Evolutionary conservation across 2,329 filamentous ascomycete species (phyloP).

Genomic region (Trichophyton benhamiae): DNA sequence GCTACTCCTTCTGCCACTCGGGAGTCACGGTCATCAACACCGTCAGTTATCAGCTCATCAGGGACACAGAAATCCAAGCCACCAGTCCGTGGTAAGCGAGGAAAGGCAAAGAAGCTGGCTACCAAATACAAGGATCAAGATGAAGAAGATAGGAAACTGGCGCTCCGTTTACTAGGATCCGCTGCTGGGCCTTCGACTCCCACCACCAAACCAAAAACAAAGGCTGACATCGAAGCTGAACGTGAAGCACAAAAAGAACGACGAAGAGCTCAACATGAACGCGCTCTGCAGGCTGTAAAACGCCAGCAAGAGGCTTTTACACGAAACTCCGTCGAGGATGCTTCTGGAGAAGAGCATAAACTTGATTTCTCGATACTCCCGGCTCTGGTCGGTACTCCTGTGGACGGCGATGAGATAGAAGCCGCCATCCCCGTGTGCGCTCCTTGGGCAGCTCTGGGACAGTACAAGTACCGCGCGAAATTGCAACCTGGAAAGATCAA

Average conservation of each 20-base stretch:
- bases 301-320: slow-evolving; percentile 63
- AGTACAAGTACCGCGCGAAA: slow-evolving; percentile 89
- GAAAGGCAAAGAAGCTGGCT: slow-evolving; percentile 76
- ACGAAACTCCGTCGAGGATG: slow-evolving; percentile 35
- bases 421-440: slow-evolving; percentile 51
- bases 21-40: slow-evolving; percentile 14
- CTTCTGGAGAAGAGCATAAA: slow-evolving; percentile 44
- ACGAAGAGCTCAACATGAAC: slow-evolving; percentile 65
- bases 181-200: slow-evolving; percentile 34
- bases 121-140: slow-evolving; percentile 89
- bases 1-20: slow-evolving; percentile 7
- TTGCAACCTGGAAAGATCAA: slow-evolving; percentile 80
- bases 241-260: slow-evolving; percentile 59
- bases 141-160: slow-evolving; percentile 76
- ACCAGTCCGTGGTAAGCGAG: slow-evolving; percentile 56
- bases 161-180: slow-evolving; percentile 77
- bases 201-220: slow-evolving; percentile 49
- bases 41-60: slow-evolving; percentile 8
- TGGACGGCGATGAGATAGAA: slow-evolving; percentile 63
- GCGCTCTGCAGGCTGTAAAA: slow-evolving; percentile 49
- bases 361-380: slow-evolving; percentile 47
- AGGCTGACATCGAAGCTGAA: slow-evolving; percentile 61
- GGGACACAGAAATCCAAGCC: slow-evolving; percentile 12
- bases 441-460: slow-evolving; percentile 49
- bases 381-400: slow-evolving; percentile 58